Conservation (phyloP, 148 eudicot species). For the Rhododendron kiyosumense region DNA sequence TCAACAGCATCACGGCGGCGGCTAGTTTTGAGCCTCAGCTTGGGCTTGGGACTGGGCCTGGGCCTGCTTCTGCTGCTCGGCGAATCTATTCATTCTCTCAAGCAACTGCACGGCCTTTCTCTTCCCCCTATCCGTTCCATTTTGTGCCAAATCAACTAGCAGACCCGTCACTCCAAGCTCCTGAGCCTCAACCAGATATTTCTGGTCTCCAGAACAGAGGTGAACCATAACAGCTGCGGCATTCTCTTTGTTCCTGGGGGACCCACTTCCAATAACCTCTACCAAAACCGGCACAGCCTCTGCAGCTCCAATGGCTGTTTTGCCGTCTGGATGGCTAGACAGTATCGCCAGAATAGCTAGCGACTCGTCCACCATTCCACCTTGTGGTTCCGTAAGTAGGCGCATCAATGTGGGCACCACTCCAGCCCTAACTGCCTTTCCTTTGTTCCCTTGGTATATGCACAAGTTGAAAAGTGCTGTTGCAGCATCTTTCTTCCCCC, state of each 20-base stretch:
- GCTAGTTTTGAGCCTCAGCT: slow-evolving; percentile 17
- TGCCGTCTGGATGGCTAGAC: slow-evolving; percentile 83
- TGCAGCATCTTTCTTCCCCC: slow-evolving; percentile 96
- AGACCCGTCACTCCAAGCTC: slow-evolving; percentile 56
- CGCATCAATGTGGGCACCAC: slow-evolving; percentile 69
- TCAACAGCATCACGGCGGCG: slow-evolving; percentile 18
- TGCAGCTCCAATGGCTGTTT: slow-evolving; percentile 66
- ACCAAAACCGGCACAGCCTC: slow-evolving; percentile 81
- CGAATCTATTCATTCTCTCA: slow-evolving; percentile 61
- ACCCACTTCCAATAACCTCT: slow-evolving; percentile 68
- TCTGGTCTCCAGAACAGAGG: slow-evolving; percentile 72
- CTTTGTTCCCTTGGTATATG: slow-evolving; percentile 93
- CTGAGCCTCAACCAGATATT: slow-evolving; percentile 51
- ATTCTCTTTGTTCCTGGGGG: slow-evolving; percentile 92
- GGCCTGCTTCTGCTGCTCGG: slow-evolving; percentile 62
- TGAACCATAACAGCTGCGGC: slow-evolving; percentile 88
- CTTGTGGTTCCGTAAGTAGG: slow-evolving; percentile 71
- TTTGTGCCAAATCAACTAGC: slow-evolving; percentile 54
- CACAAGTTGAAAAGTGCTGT: slow-evolving; percentile 89
- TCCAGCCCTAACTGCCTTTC: slow-evolving; percentile 85
- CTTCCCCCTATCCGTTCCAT: slow-evolving; percentile 87
- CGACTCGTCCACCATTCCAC: slow-evolving; percentile 87
- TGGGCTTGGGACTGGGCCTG: slow-evolving; percentile 42
- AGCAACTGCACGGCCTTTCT: slow-evolving; percentile 78
- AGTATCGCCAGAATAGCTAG: slow-evolving; percentile 82